phyloP scores from a whole-genome alignment of 1,139 yeast species.

The Chernovozyma sophiae-reginae region DNA sequence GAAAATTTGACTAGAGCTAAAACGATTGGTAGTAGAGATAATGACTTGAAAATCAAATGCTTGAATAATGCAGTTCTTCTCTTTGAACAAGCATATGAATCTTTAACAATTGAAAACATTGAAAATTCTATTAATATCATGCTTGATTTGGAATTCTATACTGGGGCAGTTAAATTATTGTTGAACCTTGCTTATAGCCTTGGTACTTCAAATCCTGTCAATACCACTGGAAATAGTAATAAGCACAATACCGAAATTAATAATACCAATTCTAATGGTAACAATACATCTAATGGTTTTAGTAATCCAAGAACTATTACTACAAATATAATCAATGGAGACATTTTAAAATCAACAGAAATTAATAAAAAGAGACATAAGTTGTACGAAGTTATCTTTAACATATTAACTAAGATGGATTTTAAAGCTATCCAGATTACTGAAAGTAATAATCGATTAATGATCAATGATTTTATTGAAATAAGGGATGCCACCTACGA shows the following conservation, averaged over 20 bases:
- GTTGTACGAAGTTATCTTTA: conserved; percentile 71
- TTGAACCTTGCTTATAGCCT: conserved; percentile 70
- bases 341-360: conserved; percentile 14
- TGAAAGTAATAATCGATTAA: conserved; percentile 39
- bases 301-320: conserved; percentile 4
- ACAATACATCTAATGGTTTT: neutral
- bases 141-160: conserved; percentile 71
- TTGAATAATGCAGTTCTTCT: conserved; percentile 70
- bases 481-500: conserved; percentile 71
- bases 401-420: conserved; percentile 69
- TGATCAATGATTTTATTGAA: conserved; percentile 52
- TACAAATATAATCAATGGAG: conserved; percentile 7
- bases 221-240: conserved; percentile 5
- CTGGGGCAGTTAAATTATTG: conserved; percentile 84
- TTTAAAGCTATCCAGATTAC: conserved; percentile 54
- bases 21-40: conserved; percentile 64
- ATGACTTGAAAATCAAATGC: conserved; percentile 66
- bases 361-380: conserved; percentile 40
- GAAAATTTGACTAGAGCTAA: conserved; percentile 89
- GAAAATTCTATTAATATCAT: conserved; percentile 78
- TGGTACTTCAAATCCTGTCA: conserved; percentile 28
- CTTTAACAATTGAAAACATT: conserved; percentile 72
- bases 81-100: conserved; percentile 76
- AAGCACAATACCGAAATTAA: conserved; percentile 9
- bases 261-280: conserved; percentile 7